Base-by-base conservation (phyloP, 2,329 filamentous ascomycete genomes). In the Pyrenochaeta sp. region DNA sequence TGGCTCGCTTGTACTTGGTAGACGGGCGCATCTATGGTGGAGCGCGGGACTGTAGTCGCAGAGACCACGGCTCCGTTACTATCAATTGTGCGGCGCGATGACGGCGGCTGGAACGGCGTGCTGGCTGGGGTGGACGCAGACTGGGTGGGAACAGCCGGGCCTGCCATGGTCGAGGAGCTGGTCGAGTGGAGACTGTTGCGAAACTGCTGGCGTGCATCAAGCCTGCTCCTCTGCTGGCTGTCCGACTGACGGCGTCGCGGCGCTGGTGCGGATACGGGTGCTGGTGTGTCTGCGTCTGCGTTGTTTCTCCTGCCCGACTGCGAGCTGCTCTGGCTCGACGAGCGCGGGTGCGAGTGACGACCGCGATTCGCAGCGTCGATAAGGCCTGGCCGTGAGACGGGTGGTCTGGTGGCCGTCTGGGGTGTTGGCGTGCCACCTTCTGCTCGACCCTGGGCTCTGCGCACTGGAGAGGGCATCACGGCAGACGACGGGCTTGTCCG, bases 251-350 rank as follows among this genome's bases (percentile, higher is more conserved):
- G 71, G 20, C 76, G 65, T 43, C 70, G 68, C 36, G 73, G 56
- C 55, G 55, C 66, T 46, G 48, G 40, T 20, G 53, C 50, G n/a
- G 18, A 46, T 9, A 58, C 62, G 6, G 69, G 68, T n/a, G n/a
- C n/a, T n/a, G n/a, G n/a, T n/a, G n/a, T n/a, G n/a, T n/a, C n/a
- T n/a, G n/a, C 23, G 23, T 27, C 23, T 27, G 23, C 23, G 23
- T 27, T 9, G 23, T 27, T 9, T 27, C 74, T 65, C 20, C 70
- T 67, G 23, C 68, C 57, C 27, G 72, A 74, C 33, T 71, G 64
- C n/a, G 71, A 72, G 54, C 83, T 82, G 20, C 80, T 59, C 78
- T 78, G 64, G 68, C 78, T 73, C 58, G 82, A 56, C 76, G 82
- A 69, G 81, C 87, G 49, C 42, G 63, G 65, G 17, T 71, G 65